Base-by-base conservation (phyloP, 352 stramenopile genomes). In the Globisporangium cylindrosporum region DNA sequence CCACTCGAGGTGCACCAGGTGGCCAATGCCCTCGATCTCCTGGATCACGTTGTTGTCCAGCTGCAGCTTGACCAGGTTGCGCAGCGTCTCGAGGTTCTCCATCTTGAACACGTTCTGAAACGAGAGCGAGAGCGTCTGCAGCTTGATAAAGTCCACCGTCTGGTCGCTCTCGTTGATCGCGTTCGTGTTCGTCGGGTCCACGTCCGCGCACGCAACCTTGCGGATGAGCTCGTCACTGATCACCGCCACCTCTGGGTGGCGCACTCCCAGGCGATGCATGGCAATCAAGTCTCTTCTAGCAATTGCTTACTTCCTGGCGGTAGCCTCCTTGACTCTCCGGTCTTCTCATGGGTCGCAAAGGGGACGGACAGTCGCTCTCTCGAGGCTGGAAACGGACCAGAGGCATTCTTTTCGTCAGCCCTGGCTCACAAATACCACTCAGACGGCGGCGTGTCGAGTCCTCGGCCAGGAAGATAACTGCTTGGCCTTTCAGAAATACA, bases 1-100 rank as follows among this genome's bases (percentile, higher is more conserved):
- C 94, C 94, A 98, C 62, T 91, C 83, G 43, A 98, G 78, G 41
- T 95, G 86, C 38, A 90, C 83, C 27, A 97, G 75, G 69, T 97
- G 90, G 1, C 59, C 71, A 38, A 97, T 91, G 32, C 92, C 91
- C 25, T 92, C 78, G 66, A 98, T 98, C 64, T 93, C 85, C 63
- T 96, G 80, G 62, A 98, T 95, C 56, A 97, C 86, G 59, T 98
- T 98, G 80, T 98, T 98, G 73, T 98, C 95, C 18, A 98, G 81
- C 75, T 96, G 96, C 22, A 98, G 81, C 70, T 92, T 97, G 3
- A 90, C 88, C 36, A 98, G 77, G 46, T 86, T 76, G 9, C 89
- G 82, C 72, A 98, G 80, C 25, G 93, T 97, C 67, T 96, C 78
- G 65, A 98, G 82, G 73, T 98, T 98, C 67, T 97, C 94, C 75